Conservation (phyloP, 176 grass and related monocot species). For the Chrysopogon serrulatus region DNA sequence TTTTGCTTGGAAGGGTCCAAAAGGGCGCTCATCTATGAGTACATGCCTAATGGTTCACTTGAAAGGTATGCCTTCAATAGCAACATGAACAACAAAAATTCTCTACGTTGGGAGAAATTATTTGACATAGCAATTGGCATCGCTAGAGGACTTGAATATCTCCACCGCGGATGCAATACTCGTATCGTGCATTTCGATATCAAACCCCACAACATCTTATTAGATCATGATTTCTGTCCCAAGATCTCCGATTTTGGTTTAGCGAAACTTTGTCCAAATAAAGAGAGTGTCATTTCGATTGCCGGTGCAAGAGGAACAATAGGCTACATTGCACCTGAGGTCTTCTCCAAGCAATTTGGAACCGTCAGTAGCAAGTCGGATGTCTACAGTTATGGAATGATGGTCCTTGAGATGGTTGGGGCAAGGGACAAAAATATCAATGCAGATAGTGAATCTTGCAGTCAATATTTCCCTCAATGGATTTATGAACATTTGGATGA, state of each 20-base stretch:
- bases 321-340: constrained; percentile 27
- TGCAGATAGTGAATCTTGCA: neutral
- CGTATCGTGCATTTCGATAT: constrained; percentile 32
- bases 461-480: constrained; percentile 38
- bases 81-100: neutral
- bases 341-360: constrained; percentile 32
- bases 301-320: constrained; percentile 30
- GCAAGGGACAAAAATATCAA: constrained; percentile 14
- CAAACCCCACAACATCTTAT: constrained; percentile 23
- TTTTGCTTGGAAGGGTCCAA: constrained; percentile 49
- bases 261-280: neutral
- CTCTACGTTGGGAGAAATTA: constrained; percentile 15
- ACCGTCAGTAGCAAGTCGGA: constrained; percentile 24
- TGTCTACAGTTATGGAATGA: constrained; percentile 49
- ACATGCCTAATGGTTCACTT: constrained; percentile 42
- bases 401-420: constrained; percentile 45
- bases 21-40: constrained; percentile 50
- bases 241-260: constrained; percentile 26
- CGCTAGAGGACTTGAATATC: constrained; percentile 37
- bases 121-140: constrained; percentile 32
- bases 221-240: constrained; percentile 7
- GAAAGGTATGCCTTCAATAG: constrained; percentile 12
- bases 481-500: constrained; percentile 35
- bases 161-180: constrained; percentile 32
- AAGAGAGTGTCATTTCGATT: constrained; percentile 22